Conservation (phyloP, 78 protist genomes). For the Bodo saltans region DNA sequence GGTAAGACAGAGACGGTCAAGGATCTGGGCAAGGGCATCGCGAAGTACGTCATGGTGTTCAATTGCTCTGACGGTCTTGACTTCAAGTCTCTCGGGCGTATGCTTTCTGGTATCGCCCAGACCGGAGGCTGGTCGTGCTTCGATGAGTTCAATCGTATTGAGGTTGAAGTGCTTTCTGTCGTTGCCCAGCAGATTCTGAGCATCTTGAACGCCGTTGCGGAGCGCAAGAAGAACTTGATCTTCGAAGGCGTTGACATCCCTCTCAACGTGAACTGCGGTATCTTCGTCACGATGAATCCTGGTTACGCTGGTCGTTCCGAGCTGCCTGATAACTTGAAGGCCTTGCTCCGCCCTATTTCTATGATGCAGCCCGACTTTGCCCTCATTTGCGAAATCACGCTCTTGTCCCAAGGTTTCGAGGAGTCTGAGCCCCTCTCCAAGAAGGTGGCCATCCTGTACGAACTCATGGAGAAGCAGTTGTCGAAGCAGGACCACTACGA, state of each 20-base stretch:
- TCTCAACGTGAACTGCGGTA: conserved; percentile 58
- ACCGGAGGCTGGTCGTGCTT: conserved; percentile 69
- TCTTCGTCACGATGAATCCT: conserved; percentile 85
- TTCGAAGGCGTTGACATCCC: conserved; percentile 60
- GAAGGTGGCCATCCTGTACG: conserved; percentile 69
- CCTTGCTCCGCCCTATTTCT: conserved; percentile 74
- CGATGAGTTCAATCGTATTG: conserved; percentile 75
- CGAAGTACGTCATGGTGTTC: conserved; percentile 61
- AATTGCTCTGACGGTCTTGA: conserved; percentile 80
- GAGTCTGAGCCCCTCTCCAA: conserved; percentile 49
- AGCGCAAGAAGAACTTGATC: conserved; percentile 25
- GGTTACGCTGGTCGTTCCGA: conserved; percentile 85
- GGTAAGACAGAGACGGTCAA: conserved; percentile 88
- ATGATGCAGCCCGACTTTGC: conserved; percentile 84
- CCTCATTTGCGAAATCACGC: conserved; percentile 74
- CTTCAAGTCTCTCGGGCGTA: conserved; percentile 56
- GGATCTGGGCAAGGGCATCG: conserved; percentile 76
- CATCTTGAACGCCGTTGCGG: conserved; percentile 53
- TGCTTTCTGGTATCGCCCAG: conserved; percentile 68
- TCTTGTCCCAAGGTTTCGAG: conserved; percentile 72
- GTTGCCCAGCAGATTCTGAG: conserved; percentile 77
- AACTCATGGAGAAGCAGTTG: conserved; percentile 69
- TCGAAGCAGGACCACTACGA: conserved; percentile 80
- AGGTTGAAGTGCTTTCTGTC: conserved; percentile 71
- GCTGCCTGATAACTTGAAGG: conserved; percentile 82